Percentiles rank a stretch among this genome's conserved stretches.
phyloP scores from a whole-genome alignment of 179 eudicot genomes.

The Silene vulgaris region DNA sequence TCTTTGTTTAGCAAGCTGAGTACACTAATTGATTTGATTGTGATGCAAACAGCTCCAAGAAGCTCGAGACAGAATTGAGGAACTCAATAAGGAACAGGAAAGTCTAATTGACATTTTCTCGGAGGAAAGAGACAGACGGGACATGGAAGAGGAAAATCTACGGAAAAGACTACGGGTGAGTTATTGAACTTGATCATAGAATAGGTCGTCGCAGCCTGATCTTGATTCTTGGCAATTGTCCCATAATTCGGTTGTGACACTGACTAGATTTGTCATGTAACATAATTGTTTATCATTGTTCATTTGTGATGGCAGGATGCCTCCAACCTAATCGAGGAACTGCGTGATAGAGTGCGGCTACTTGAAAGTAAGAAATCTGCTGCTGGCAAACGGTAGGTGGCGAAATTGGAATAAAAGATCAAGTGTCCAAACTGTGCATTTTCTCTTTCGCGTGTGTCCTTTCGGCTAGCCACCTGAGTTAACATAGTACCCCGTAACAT shows the following conservation, averaged over 20 bases:
- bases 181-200: slow-evolving; percentile 4
- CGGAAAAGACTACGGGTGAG: slow-evolving; percentile 61
- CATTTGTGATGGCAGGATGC: slow-evolving; percentile 49
- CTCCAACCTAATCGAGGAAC: slow-evolving; percentile 50
- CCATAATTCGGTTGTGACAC: too few species aligned
- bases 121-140: slow-evolving; percentile 81
- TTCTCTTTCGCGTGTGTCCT: slow-evolving; percentile 2
- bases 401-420: background rate
- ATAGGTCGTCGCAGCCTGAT: background rate
- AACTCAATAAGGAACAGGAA: slow-evolving; percentile 70
- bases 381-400: slow-evolving; percentile 21
- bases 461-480: background rate
- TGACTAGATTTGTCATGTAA: background rate
- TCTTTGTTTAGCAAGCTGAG: background rate
- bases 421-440: slow-evolving; percentile 16
- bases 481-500: background rate
- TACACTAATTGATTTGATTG: background rate
- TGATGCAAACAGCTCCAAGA: slow-evolving; percentile 51
- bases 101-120: slow-evolving; percentile 64
- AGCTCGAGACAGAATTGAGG: slow-evolving; percentile 44
- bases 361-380: slow-evolving; percentile 33
- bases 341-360: slow-evolving; percentile 45
- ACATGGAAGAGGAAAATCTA: slow-evolving; percentile 62
- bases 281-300: background rate
- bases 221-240: too few species aligned